Base-by-base conservation (phyloP, 768 basidiomycete genomes). In the Leccinum arenicola region DNA sequence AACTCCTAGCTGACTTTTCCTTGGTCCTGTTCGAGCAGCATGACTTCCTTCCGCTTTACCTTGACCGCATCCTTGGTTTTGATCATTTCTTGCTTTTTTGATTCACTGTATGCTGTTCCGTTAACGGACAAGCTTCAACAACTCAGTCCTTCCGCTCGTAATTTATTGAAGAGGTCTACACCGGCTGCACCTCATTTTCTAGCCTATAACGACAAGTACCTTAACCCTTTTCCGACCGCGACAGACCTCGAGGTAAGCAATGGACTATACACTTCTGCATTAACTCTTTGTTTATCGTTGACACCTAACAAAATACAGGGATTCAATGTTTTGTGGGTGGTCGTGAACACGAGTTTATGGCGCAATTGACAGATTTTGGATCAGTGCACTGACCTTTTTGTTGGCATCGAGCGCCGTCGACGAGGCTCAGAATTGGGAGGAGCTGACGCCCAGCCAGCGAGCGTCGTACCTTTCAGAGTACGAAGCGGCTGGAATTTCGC, bases 131-230 rank as follows among this genome's bases (percentile, higher is more conserved):
- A 61, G 15, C 61, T 73, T 25, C n/a, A 38, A n/a, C 29, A 27
- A 19, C 64, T 71, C 51, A 73, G 60, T 52, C 62, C 62, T 1
- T 1, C 21, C 19, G 67, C 71, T 25, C 70, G 64, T 48, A 58
- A 62, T 35, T 14, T 71, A 7, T 40, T 70, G 8, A 67, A 60
- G 62, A 60, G 57, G 27, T 27, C 69, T 3, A 66, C 61, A 1
- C 77, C 79, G 0, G 76, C 77, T 21, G 74, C 83, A 1, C 85
- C 86, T 25, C 76, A 80, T 61, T 87, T 76, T 47, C 45, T 78
- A 25, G 67, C 73, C 14, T 80, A 80, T 65, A 73, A 75, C 48
- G 78, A 80, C 54, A 55, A 58, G 19, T 83, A 68, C 56, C 75
- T 80, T 12, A 74, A 71, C 54, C 80, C 80, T 1, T 67, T 70